Evolutionary conservation across 2,329 filamentous ascomycete species (phyloP), one percentile per base, ranked within the genome.

Genomic region (Cadophora luteo-olivacea): DNA sequence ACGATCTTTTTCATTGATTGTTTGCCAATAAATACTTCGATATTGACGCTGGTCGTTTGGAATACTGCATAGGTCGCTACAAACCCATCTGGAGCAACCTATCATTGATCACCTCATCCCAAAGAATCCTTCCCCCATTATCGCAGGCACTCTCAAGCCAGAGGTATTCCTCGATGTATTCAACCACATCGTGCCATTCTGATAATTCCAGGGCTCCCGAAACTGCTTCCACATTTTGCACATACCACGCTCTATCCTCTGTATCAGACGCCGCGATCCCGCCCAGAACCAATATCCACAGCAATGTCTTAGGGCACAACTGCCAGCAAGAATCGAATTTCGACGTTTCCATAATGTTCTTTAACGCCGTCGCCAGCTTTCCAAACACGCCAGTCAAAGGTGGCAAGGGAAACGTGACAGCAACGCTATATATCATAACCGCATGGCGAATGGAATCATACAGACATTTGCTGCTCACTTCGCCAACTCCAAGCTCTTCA

Each of bases 381-480:
- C 32, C 36, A 36, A 69, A 69, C n/a, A 66, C 51, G 14, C 67
- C 67, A 25, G 67, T 45, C 16, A 45, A 14, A 45, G 41, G 41
- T 6, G 41, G 41, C 16, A 45, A 45, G 25, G 65, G 65, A 32
- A 70, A 70, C 16, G 65, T 70, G 1, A 69, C 68, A 6, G 68
- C 68, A 2, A 57, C 61, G 41, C 68, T 70, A 51, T 67, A 70
- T 4, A 70, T 66, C 41, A 70, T 25, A 4, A 60, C 63, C 11
- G 65, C 62, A 12, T 60, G 63, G n/a, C 65, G 65, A 41, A 70
- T 65, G 25, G 68, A 54, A 16, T 70, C 68, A 22, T 70, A 70
- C n/a, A 68, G 32, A 22, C 36, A 52, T 11, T 41, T 36, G 45
- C 65, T 68, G 16, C 29, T 58, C 16, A 70, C 62, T 60, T 70